These are phyloP conservation scores for Durusdinium trenchii DNA, from an alignment of 73 alveolate species.

Conservation along the genomic window DNA sequence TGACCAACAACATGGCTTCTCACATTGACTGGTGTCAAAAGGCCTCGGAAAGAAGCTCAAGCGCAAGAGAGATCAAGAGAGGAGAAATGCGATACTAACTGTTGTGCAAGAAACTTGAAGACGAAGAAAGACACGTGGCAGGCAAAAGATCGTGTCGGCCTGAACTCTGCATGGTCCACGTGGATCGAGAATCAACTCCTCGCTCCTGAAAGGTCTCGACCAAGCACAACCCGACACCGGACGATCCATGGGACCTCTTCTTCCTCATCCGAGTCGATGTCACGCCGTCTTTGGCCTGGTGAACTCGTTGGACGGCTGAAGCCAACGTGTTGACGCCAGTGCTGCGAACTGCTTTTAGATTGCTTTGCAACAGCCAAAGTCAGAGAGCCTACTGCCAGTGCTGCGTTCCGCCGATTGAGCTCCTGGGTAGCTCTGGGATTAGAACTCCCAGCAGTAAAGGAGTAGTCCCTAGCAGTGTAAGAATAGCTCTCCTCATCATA, in stretches of 20 bases:
- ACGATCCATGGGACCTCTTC: neutral
- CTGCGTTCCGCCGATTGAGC: constrained; percentile 46
- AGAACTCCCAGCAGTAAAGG: too few relatives aligned
- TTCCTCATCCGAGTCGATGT: constrained; percentile 26
- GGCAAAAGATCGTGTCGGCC: neutral
- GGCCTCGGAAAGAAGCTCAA: too few relatives aligned
- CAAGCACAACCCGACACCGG: neutral
- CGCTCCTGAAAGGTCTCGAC: neutral
- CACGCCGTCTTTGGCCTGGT: constrained; percentile 37
- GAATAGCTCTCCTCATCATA: neutral
- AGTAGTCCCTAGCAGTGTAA: too few relatives aligned
- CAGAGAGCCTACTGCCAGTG: constrained; percentile 32
- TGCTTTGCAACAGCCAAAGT: neutral
- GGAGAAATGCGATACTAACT: too few relatives aligned
- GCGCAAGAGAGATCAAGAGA: too few relatives aligned
- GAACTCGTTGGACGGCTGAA: neutral
- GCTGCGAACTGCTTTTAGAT: neutral
- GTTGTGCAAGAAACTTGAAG: too few relatives aligned
- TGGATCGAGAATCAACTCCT: neutral
- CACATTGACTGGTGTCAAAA: too few relatives aligned
- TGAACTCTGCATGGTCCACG: constrained; percentile 12
- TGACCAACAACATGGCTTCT: too few relatives aligned
- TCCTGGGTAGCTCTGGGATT: neutral
- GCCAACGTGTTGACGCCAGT: neutral
- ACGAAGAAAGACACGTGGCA: too few relatives aligned